Conservation (phyloP, 1,284 basidiomycete species). For the Microbotryum scabiosae region DNA sequence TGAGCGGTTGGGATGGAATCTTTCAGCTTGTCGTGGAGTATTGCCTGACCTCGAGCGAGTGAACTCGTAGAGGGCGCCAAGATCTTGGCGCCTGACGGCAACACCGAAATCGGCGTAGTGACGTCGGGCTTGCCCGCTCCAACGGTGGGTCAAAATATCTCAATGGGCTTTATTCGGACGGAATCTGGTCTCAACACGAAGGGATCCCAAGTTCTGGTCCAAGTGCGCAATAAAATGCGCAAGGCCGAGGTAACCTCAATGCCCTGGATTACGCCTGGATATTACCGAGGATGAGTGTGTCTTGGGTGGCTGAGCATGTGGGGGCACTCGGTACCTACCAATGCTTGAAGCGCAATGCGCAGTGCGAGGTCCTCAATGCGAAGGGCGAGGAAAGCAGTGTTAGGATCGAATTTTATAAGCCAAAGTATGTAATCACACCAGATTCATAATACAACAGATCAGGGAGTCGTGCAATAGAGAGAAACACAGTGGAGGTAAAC, state of each 20-base stretch:
- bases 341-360: no score
- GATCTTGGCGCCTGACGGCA: constrained; percentile 54
- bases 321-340: no score
- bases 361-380: no score
- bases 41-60: no score
- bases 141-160: constrained; percentile 80
- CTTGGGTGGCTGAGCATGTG: no score
- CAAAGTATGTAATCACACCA: no score
- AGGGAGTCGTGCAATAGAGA: no score
- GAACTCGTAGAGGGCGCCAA: constrained; percentile 61
- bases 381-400: no score
- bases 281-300: constrained; percentile 49
- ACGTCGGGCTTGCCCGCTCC: constrained; percentile 96
- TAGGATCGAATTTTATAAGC: no score
- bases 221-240: constrained; percentile 63
- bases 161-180: constrained; percentile 78
- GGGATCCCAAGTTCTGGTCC: constrained; percentile 69
- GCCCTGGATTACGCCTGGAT: constrained; percentile 65
- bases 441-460: no score
- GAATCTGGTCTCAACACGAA: constrained; percentile 76
- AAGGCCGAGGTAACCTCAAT: constrained; percentile 62
- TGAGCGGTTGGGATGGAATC: constrained; percentile 35
- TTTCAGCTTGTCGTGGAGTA: neutral
- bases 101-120: constrained; percentile 59
- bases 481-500: no score